A percentile compares a stretch with the other conserved stretches of the same genome.
Evolutionary conservation across 495 filamentous ascomycete species (phyloP).

Genomic region (Aspergillus conjunctus): DNA sequence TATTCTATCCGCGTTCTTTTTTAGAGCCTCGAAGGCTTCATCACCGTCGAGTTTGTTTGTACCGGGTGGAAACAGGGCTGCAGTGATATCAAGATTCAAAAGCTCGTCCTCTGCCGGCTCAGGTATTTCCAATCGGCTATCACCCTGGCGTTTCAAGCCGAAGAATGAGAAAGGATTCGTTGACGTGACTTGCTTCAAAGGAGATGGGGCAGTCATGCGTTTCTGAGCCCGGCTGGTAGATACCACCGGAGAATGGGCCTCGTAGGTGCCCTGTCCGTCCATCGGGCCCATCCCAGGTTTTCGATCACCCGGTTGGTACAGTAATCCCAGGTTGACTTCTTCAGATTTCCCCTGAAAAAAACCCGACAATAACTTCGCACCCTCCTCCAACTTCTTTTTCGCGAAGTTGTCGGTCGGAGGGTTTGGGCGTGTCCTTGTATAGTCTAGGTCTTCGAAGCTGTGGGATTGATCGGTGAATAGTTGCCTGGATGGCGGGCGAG

Average conservation of each 20-base stretch:
- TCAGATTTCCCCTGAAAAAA: slow-evolving; percentile 58
- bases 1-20: slow-evolving; percentile 66
- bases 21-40: slow-evolving; percentile 69
- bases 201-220: slow-evolving; percentile 36
- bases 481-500: slow-evolving; percentile 23
- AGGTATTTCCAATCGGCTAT: slow-evolving; percentile 29
- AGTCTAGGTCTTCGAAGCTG: slow-evolving; percentile 29
- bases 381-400: slow-evolving; percentile 46
- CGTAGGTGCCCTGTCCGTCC: slow-evolving; percentile 23
- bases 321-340: slow-evolving; percentile 44
- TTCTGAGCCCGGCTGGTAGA: slow-evolving; percentile 35
- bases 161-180: slow-evolving; percentile 44
- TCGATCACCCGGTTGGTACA: slow-evolving; percentile 23
- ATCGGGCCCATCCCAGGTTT: slow-evolving; percentile 26
- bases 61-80: slow-evolving; percentile 62
- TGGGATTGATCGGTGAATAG: slow-evolving; percentile 28
- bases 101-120: slow-evolving; percentile 61
- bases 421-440: slow-evolving; percentile 16
- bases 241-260: slow-evolving; percentile 21
- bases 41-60: slow-evolving; percentile 58
- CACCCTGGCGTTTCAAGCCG: slow-evolving; percentile 37
- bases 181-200: slow-evolving; percentile 36
- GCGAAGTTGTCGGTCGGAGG: slow-evolving; percentile 37
- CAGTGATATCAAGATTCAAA: slow-evolving; percentile 62
- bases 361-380: slow-evolving; percentile 45